Conservation (phyloP, 78 protist species). For the Dictyostelium firmibasis region DNA sequence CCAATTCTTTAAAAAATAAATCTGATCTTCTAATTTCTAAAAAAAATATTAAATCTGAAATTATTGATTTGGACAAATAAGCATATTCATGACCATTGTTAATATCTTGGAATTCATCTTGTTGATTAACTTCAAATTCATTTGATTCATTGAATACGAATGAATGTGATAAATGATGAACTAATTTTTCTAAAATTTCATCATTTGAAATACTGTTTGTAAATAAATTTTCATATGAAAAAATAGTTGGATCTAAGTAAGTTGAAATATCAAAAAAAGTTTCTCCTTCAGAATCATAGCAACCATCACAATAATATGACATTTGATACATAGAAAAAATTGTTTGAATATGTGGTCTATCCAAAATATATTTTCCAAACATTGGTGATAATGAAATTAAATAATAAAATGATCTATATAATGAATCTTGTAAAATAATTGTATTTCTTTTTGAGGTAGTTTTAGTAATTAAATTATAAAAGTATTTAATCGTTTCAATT, state of each 20-base stretch:
- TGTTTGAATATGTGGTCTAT: not conserved
- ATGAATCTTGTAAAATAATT: not conserved
- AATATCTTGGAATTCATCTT: not conserved
- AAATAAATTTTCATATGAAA: not conserved
- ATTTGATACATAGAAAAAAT: not conserved
- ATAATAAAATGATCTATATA: not conserved
- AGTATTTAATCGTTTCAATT: not conserved
- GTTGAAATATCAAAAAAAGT: not conserved
- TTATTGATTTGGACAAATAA: not conserved
- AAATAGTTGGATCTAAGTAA: not conserved
- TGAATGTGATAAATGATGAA: not conserved
- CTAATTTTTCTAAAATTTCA: not conserved
- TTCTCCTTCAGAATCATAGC: not conserved
- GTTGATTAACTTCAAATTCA: not conserved
- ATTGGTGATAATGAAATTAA: not conserved
- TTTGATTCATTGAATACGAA: not conserved
- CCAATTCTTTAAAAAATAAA: not conserved
- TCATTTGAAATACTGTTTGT: not conserved
- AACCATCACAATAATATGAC: not conserved
- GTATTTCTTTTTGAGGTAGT: not conserved
- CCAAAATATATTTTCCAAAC: not conserved
- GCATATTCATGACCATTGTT: not conserved
- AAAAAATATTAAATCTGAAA: not conserved
- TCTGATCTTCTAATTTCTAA: not conserved
- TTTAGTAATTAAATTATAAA: not conserved